Conservation (phyloP, 768 basidiomycete species). For the Glaciozyma antarctica region DNA sequence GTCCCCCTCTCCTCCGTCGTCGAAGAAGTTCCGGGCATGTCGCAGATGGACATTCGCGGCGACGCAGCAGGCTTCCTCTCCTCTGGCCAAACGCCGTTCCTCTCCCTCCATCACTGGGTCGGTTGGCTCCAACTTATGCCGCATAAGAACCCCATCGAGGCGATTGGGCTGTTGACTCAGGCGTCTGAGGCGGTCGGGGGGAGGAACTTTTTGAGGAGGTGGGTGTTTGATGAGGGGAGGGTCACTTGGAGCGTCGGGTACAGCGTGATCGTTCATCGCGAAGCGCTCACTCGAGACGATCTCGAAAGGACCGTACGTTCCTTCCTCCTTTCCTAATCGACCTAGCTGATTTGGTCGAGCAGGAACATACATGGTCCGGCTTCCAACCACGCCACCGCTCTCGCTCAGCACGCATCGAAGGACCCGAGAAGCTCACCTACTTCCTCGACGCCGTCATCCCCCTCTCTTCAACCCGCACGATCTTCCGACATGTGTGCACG, state of each 20-base stretch:
- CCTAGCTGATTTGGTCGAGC: too few relatives aligned
- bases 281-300: conserved; percentile 1
- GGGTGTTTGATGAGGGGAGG: conserved; percentile 25
- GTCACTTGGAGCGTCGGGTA: conserved; percentile 13
- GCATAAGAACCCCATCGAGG: not conserved
- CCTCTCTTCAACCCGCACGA: conserved; percentile 5
- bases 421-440: conserved; percentile 21
- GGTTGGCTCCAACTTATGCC: conserved; percentile 28
- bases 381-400: conserved; percentile 4
- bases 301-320: not conserved
- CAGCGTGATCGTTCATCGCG: conserved; percentile 18
- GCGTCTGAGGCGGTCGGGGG: conserved; percentile 20
- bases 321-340: not conserved
- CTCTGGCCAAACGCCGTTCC: not conserved
- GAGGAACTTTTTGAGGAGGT: conserved; percentile 23
- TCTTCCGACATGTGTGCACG: conserved; percentile 18
- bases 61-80: not conserved
- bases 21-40: conserved; percentile 14
- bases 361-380: conserved; percentile 20
- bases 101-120: conserved; percentile 19
- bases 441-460: conserved; percentile 18
- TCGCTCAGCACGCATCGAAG: conserved; percentile 1
- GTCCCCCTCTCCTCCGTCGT: conserved; percentile 16
- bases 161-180: conserved; percentile 13
- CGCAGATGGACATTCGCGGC: conserved; percentile 7